These are phyloP conservation scores for Schoenoplectus tabernaemontani DNA, from an alignment of 202 grass and related monocot genomes.

Conservation along the genomic window DNA sequence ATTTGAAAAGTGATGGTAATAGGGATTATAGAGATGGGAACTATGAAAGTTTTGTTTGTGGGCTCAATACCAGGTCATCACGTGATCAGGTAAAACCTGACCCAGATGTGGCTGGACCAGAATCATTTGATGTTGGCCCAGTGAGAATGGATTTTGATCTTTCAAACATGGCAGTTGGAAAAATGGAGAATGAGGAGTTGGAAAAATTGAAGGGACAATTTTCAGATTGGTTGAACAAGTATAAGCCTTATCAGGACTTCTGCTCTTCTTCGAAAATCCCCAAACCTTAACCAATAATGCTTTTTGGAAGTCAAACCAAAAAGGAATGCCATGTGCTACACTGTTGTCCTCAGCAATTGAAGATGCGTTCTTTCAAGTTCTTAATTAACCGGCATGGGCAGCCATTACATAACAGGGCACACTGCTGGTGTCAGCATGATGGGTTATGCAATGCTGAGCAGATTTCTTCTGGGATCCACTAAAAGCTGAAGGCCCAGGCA, in stretches of 20 bases:
- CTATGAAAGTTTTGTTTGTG: constrained; percentile 60
- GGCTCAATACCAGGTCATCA: constrained; percentile 31
- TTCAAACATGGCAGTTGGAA: constrained; percentile 28
- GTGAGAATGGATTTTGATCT: constrained; percentile 60
- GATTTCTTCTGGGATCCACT: constrained; percentile 70
- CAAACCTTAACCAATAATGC: constrained; percentile 17
- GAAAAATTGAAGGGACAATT: constrained; percentile 58
- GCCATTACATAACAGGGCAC: constrained; percentile 86
- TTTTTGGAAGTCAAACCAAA: not conserved
- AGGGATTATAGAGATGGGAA: constrained; percentile 38
- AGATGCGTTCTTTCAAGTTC: constrained; percentile 22
- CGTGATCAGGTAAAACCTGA: constrained; percentile 26
- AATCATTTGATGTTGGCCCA: constrained; percentile 52
- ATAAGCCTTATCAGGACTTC: constrained; percentile 64
- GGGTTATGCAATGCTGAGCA: constrained; percentile 92
- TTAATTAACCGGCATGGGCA: no score
- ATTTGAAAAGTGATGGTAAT: constrained; percentile 22
- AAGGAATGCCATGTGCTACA: not conserved
- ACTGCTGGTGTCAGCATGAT: constrained; percentile 98
- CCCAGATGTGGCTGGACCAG: constrained; percentile 19
- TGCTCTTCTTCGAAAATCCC: constrained; percentile 45
- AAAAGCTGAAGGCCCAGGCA: constrained; percentile 77
- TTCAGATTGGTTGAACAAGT: constrained; percentile 63
- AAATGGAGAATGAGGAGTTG: constrained; percentile 37
- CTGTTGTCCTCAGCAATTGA: constrained; percentile 25